These are phyloP conservation scores for Lactarius deliciosus DNA, from an alignment of 768 basidiomycete genomes.

Conservation along the genomic window DNA sequence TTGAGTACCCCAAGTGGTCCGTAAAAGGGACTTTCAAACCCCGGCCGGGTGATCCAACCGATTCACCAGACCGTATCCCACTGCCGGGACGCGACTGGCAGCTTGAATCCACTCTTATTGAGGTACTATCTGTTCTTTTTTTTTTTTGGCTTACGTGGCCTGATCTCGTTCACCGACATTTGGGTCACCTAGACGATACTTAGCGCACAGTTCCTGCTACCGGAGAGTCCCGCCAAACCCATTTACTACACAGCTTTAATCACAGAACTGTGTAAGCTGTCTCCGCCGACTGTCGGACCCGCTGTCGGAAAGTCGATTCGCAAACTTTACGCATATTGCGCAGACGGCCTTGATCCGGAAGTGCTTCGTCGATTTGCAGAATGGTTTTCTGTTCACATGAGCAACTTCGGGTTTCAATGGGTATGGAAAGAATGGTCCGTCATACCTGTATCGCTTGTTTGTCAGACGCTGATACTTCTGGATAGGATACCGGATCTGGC, in stretches of 20 bases:
- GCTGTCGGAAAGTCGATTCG: constrained; percentile 95
- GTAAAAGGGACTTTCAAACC: constrained; percentile 82
- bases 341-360: constrained; percentile 86
- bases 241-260: constrained; percentile 88
- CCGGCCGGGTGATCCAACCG: constrained; percentile 57
- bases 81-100: constrained; percentile 72
- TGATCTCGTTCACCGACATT: constrained; percentile 11
- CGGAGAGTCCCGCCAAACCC: constrained; percentile 71
- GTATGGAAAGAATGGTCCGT: constrained; percentile 98
- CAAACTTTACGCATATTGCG: constrained; percentile 74
- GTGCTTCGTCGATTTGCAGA: constrained; percentile 80
- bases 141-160: not conserved
- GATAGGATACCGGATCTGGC: constrained; percentile 82
- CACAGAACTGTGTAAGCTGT: constrained; percentile 93
- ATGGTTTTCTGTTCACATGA: constrained; percentile 96
- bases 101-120: constrained; percentile 84
- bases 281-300: constrained; percentile 88
- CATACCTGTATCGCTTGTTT: not conserved
- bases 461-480: constrained; percentile 10
- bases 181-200: constrained; percentile 60
- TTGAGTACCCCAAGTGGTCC: constrained; percentile 86
- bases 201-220: constrained; percentile 70
- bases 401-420: constrained; percentile 97
- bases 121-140: constrained; percentile 47
- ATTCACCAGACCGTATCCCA: constrained; percentile 46